Base-by-base conservation (phyloP, 306 rosid species). In the Hippophae gyantsensis region DNA sequence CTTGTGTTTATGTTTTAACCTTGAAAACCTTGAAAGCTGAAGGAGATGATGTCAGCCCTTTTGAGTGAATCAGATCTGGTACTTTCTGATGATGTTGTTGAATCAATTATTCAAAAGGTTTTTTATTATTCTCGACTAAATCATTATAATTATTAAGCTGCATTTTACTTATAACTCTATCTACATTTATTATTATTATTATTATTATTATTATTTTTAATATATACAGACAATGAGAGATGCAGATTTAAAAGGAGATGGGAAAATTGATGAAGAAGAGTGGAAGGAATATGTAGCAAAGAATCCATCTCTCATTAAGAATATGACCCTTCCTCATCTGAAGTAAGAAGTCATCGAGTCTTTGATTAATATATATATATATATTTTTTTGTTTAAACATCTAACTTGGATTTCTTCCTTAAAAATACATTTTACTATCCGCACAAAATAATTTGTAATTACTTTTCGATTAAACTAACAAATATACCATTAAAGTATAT, bases 21-120 rank as follows among this genome's bases (percentile, higher is more conserved):
- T 18, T 18, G 23, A 18, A 18, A 18, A 18, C 23, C 23, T 18
- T 18, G 23, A 18, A 66, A 89, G 95, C 68, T 90, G 76, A 86
- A 75, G 86, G 82, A 86, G 56, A 90, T 86, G 97, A 83, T 90
- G 7, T 57, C 61, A 60, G 97, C 94, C 43, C 65, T 79, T 71
- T 73, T 83, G 52, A 54, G 48, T 13, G 97, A 90, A 68, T 79
- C 90, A 40, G 77, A 86, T 27, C 61, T 82, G 52, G 62, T 57
- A 6, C 64, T 84, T 42, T 9, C 86, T 0, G 82, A 82, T n/a
- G 94, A 81, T 54, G 53, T 61, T 51, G 67, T 73, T 27, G 89
- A 84, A 65, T 67, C 81, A 61, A 87, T 81, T 12, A 78, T 86
- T 40, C 72, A 82, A 11, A 86, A 82, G 95, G 94, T 86, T 60